Base-by-base conservation (phyloP, 768 basidiomycete genomes). In the Omphalotus guepiniiformis region DNA sequence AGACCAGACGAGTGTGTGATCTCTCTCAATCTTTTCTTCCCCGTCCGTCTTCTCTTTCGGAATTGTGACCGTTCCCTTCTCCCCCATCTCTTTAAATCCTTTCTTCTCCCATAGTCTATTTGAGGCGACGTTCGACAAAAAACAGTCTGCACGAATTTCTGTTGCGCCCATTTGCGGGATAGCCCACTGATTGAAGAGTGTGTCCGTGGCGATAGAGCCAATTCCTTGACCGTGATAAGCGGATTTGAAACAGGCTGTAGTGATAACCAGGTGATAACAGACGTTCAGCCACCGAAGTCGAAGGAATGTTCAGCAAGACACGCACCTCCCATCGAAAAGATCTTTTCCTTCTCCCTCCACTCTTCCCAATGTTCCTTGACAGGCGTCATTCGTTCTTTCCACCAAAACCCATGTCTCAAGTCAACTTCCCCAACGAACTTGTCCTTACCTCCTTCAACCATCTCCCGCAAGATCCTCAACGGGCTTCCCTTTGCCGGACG, bases 51-150 rank as follows among this genome's bases (percentile, higher is more conserved):
- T 42, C 15, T 9, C 28, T 15, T 42, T 19, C 8, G 6, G 27
- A 5, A 43, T 30, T 9, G 34, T n/a, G 23, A 29, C 28, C 4
- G 42, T 6, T n/a, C n/a, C n/a, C 23, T 11, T 0, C 6, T 36
- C 32, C 9, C 22, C 21, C 12, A 47, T 2, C 15, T 18, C 27
- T 18, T 28, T 18, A 11, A 57, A 57, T 11, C 53, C 55, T 25
- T 39, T 13, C 38, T 56, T 56, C 48, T 53, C 35, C 56, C 53
- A 57, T 13, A 57, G 16, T 27, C 41, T 46, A n/a, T 42, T 47
- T 11, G 47, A 51, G 6, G 30, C 51, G 1, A 42, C 4, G 28
- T 54, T 54, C 5, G 51, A 49, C 5, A 15, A 15, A 39, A 52
- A 46, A 15, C 37, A 38, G 21, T 40, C 18, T 12, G 56, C 53